These are phyloP conservation scores for Rhizoclosmatium globosum DNA, from an alignment of 192 early-diverging fungal genomes.

Conservation along the genomic window DNA sequence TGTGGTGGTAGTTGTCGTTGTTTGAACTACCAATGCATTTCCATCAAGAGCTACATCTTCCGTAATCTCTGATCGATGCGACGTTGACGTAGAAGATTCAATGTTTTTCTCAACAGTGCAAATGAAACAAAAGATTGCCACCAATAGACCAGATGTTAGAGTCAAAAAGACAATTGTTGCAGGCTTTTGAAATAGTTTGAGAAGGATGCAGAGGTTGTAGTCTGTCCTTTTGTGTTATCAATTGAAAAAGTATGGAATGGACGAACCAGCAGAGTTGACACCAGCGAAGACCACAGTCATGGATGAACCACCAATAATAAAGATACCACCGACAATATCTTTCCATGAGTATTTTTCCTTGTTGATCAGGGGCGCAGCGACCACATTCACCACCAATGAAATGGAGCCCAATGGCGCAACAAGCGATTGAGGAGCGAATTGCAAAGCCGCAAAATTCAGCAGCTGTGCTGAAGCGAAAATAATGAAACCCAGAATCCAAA, in stretches of 20 bases:
- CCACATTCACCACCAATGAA: conserved; percentile 80
- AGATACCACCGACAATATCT: conserved; percentile 74
- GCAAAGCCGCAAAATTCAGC: conserved; percentile 74
- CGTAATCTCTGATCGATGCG: too few relatives aligned
- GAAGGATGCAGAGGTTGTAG: conserved; percentile 76
- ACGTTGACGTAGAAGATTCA: too few relatives aligned
- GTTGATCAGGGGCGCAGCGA: conserved; percentile 79
- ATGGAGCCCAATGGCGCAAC: conserved; percentile 82
- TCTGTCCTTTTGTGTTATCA: conserved; percentile 45
- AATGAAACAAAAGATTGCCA: conserved; percentile 68
- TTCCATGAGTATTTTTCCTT: conserved; percentile 69
- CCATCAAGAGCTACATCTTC: too few relatives aligned
- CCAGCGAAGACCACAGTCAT: conserved; percentile 75
- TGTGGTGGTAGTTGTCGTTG: too few relatives aligned
- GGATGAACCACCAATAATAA: conserved; percentile 78
- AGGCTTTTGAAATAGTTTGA: conserved; percentile 67
- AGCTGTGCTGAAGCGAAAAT: conserved; percentile 77
- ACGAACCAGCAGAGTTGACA: conserved; percentile 32
- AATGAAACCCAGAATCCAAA: conserved; percentile 72
- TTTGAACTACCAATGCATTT: too few relatives aligned
- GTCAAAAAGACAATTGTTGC: conserved; percentile 73
- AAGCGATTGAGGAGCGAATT: conserved; percentile 84
- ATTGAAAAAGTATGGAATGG: neutral
- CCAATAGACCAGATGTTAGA: conserved; percentile 62
- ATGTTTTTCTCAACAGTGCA: conserved; percentile 57